phyloP scores from a whole-genome alignment of 768 basidiomycete genomes.

The Phylloporus rhodoxanthus region DNA sequence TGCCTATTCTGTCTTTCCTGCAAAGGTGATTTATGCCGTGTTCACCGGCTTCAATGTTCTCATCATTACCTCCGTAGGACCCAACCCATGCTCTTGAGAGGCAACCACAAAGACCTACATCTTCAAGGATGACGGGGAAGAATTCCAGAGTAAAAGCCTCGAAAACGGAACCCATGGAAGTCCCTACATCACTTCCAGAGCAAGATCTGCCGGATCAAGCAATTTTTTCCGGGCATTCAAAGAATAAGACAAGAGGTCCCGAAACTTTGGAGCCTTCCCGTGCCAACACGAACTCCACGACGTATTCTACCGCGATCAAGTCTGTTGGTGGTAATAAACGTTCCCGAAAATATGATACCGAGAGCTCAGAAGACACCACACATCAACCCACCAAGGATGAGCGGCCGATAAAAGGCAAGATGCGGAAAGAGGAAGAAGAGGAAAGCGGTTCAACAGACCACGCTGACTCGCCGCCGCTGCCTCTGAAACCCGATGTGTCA shows the following conservation, averaged over 20 bases:
- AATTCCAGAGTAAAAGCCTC: conserved; percentile 6
- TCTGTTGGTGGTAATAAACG: conserved; percentile 19
- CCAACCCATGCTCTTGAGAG: conserved; percentile 1
- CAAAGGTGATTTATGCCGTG: conserved; percentile 14
- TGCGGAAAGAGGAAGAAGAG: conserved; percentile 24
- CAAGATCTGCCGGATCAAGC: conserved; percentile 36
- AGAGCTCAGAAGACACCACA: conserved; percentile 16
- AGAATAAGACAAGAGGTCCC: conserved; percentile 2
- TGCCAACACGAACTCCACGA: conserved; percentile 1
- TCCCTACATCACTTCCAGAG: conserved; percentile 59
- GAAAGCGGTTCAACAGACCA: conserved; percentile 39
- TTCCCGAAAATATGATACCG: conserved; percentile 21
- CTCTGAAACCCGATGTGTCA: conserved; percentile 10
- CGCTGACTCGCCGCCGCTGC: conserved; percentile 30
- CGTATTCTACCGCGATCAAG: conserved; percentile 4
- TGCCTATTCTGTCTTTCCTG: neutral
- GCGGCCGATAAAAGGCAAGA: conserved; percentile 2
- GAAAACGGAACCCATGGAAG: conserved; percentile 30
- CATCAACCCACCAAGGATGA: conserved; percentile 26
- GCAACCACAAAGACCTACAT: conserved; percentile 6
- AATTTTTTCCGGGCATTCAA: conserved; percentile 6
- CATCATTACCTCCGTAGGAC: conserved; percentile 2
- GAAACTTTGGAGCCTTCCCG: conserved; percentile 2
- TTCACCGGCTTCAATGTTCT: neutral
- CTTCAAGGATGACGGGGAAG: conserved; percentile 10